Conservation (phyloP, 2,329 filamentous ascomycete species). For the Helotiales sp. region DNA sequence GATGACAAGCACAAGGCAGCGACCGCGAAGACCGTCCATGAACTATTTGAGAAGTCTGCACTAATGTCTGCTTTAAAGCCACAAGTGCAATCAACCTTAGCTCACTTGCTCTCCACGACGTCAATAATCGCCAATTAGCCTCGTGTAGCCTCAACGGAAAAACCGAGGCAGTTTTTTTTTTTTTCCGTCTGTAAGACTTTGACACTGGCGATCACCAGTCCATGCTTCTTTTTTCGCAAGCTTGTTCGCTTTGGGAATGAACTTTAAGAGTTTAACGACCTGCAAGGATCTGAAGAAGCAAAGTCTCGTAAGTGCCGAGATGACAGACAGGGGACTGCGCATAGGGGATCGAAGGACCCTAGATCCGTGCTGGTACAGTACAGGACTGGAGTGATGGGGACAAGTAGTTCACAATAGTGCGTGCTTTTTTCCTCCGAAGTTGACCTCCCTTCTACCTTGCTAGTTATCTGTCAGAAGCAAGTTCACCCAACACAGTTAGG, state of each 20-base stretch:
- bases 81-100: neutral
- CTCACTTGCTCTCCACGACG: neutral
- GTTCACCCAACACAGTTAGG: neutral
- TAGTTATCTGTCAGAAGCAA: slow-evolving; percentile 6
- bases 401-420: neutral
- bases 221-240: slow-evolving; percentile 5
- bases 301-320: neutral
- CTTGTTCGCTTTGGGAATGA: slow-evolving; percentile 1
- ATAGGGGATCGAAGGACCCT: neutral
- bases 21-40: neutral
- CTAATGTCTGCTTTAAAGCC: no score
- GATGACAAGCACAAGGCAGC: neutral
- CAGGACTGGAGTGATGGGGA: neutral
- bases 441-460: slow-evolving; percentile 7
- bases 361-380: neutral
- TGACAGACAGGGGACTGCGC: neutral
- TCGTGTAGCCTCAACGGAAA: neutral
- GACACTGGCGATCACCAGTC: slow-evolving; percentile 7
- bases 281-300: neutral
- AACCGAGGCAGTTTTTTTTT: neutral
- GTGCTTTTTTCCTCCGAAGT: neutral
- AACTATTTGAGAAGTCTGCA: neutral
- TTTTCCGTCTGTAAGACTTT: neutral
- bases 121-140: neutral
- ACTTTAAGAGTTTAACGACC: neutral